Conservation (phyloP, 768 basidiomycete genomes). For the Naganishia antarctica region DNA sequence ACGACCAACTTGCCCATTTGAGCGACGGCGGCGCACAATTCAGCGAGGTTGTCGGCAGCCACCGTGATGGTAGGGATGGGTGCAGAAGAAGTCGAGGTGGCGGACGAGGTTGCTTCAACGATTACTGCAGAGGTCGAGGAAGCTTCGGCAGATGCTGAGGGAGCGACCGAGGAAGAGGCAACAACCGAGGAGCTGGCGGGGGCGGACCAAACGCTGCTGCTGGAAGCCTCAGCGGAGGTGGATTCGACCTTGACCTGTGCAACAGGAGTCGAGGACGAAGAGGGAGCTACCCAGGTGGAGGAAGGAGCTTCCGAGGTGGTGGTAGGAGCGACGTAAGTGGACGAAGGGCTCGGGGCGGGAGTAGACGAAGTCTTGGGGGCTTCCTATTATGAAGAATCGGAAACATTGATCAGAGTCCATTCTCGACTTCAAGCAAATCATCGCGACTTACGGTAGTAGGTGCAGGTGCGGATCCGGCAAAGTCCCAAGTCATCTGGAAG, state of each 20-base stretch:
- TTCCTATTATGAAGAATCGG: neutral
- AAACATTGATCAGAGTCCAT: neutral
- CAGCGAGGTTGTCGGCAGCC: conserved; percentile 19
- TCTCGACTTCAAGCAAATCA: neutral
- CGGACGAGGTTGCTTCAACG: conserved; percentile 24
- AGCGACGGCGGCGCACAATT: conserved; percentile 22
- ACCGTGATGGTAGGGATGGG: conserved; percentile 11
- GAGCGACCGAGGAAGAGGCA: conserved; percentile 9
- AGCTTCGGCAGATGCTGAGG: neutral
- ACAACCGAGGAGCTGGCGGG: conserved; percentile 33
- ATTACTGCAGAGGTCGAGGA: conserved; percentile 27
- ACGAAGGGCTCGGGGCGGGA: conserved; percentile 39
- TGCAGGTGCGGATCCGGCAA: conserved; percentile 46
- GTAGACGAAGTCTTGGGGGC: conserved; percentile 27
- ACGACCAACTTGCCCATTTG: conserved; percentile 26
- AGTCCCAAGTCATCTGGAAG: conserved; percentile 62
- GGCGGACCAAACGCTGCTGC: conserved; percentile 23
- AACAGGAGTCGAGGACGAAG: conserved; percentile 15
- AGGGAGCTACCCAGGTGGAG: conserved; percentile 19
- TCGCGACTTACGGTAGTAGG: conserved; percentile 27
- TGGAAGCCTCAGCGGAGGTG: conserved; percentile 30
- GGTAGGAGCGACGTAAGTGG: conserved; percentile 29
- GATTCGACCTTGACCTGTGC: conserved; percentile 17
- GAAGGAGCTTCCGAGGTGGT: conserved; percentile 23
- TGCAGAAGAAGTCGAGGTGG: conserved; percentile 25